Conservation (phyloP, 768 basidiomycete genomes). For the Lactifluus hygrophoroides region DNA sequence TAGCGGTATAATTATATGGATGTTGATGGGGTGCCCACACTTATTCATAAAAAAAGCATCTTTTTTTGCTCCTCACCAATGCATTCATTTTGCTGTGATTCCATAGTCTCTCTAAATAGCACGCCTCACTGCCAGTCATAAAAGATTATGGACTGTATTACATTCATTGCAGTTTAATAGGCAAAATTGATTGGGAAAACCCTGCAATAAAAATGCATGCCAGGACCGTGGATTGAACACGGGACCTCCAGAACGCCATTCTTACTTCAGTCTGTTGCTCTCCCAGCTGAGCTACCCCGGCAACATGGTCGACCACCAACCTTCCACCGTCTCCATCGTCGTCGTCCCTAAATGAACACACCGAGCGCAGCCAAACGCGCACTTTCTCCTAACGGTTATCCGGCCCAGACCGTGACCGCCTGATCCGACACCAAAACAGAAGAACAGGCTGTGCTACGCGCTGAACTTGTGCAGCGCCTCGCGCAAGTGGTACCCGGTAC, state of each 20-base stretch:
- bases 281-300: constrained; percentile 29
- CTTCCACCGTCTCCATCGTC: neutral
- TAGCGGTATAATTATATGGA: constrained; percentile 22
- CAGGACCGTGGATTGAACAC: constrained; percentile 75
- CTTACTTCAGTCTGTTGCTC: constrained; percentile 27
- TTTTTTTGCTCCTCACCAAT: too few species aligned
- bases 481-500: constrained; percentile 36
- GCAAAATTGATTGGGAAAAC: too few species aligned
- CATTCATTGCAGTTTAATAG: too few species aligned
- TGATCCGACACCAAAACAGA: constrained; percentile 70
- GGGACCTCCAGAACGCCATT: constrained; percentile 54
- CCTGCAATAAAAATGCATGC: constrained; percentile 41
- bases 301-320: too few species aligned
- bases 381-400: constrained; percentile 87
- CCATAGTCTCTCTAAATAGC: too few species aligned
- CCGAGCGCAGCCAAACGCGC: constrained; percentile 54
- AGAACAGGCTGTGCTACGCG: constrained; percentile 56
- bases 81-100: too few species aligned
- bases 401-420: constrained; percentile 58
- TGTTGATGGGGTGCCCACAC: too few species aligned
- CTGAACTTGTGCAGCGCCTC: constrained; percentile 33
- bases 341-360: neutral
- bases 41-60: too few species aligned
- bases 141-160: too few species aligned
- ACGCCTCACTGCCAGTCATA: too few species aligned